Conservation (phyloP, 805 yeast genomes). For the Candida coquimbonensis region DNA sequence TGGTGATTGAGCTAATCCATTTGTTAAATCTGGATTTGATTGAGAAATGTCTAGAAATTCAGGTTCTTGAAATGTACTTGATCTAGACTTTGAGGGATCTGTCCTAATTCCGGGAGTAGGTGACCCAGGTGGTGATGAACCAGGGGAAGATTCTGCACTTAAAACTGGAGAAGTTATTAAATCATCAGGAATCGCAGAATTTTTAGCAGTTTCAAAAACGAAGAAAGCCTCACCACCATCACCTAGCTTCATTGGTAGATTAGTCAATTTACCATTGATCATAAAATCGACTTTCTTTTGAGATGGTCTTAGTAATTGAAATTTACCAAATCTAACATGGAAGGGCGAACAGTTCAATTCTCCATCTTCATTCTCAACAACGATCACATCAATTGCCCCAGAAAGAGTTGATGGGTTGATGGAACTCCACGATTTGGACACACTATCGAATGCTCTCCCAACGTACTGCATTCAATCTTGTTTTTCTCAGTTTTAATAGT, state of each 20-base stretch:
- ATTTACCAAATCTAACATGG: conserved; percentile 93
- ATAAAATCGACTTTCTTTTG: conserved; percentile 88
- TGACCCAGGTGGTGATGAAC: conserved; percentile 18
- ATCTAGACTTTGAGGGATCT: not conserved
- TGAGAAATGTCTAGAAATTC: conserved; percentile 41
- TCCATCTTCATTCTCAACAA: conserved; percentile 79
- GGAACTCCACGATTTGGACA: conserved; percentile 95
- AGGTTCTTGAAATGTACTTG: conserved; percentile 33
- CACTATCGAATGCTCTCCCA: conserved; percentile 90
- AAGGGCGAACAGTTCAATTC: conserved; percentile 87
- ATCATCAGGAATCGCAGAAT: conserved; percentile 57
- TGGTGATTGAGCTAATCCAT: conserved; percentile 1
- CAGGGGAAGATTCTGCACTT: conserved; percentile 19
- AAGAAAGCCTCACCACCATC: conserved; percentile 98
- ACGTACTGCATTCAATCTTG: conserved; percentile 75
- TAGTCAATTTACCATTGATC: conserved; percentile 75
- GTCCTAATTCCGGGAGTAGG: conserved; percentile 9
- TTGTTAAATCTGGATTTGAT: conserved; percentile 13
- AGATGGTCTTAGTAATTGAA: conserved; percentile 86
- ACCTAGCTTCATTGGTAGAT: conserved; percentile 91
- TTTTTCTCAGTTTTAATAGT: not conserved
- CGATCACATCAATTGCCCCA: conserved; percentile 96
- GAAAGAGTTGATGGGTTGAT: conserved; percentile 93
- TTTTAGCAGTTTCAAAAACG: conserved; percentile 77
- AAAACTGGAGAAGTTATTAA: conserved; percentile 38